Conservation (phyloP, 2,329 filamentous ascomycete species). For the Hypoxylon sp. region DNA sequence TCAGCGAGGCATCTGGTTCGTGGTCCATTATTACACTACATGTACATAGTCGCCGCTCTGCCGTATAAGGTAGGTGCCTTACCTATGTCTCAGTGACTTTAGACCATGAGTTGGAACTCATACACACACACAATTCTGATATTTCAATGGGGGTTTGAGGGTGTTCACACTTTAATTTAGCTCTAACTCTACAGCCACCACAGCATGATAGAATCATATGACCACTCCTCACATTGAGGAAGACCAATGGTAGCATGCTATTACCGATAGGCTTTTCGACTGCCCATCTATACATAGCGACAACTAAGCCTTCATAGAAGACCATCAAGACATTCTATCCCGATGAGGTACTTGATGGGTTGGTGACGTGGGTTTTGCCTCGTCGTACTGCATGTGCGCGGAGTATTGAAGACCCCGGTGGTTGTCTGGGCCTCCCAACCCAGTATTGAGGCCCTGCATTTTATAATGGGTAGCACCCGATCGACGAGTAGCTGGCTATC, state of each 20-base stretch:
- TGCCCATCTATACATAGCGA: neutral
- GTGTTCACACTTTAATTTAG: neutral
- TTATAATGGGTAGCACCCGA: neutral
- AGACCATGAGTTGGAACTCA: neutral
- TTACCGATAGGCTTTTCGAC: neutral
- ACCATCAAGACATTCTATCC: neutral
- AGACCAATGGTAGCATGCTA: neutral
- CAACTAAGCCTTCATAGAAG: neutral
- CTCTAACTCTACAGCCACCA: neutral
- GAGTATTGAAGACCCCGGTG: neutral
- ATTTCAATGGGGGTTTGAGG: neutral
- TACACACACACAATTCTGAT: neutral
- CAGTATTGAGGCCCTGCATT: neutral
- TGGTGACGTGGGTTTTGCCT: neutral
- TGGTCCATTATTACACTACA: no score
- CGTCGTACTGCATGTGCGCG: conserved; percentile 2
- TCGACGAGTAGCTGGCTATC: neutral
- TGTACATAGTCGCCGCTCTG: no score
- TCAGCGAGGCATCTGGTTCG: no score
- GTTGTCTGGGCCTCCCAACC: neutral
- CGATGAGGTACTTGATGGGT: neutral
- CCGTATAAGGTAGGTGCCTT: no score
- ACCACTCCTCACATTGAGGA: neutral
- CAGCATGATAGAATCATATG: neutral
- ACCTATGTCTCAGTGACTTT: no score